Percentiles rank a stretch among this genome's conserved stretches.
phyloP scores from a whole-genome alignment of 768 basidiomycete species.

The Pisolithus microcarpus region DNA sequence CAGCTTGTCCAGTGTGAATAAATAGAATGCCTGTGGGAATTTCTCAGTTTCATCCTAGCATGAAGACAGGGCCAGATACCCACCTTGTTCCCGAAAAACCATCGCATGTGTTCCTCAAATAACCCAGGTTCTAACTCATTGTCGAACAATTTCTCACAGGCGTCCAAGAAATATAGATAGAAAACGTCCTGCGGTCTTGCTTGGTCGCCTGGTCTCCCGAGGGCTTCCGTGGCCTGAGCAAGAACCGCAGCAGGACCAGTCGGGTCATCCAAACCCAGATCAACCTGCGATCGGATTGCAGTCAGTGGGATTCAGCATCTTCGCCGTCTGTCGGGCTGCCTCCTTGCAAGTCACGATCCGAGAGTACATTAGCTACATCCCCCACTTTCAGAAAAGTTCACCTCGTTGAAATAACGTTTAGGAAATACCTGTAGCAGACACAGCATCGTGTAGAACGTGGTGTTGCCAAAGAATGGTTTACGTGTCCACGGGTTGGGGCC shows the following conservation, averaged over 20 bases:
- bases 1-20: constrained; percentile 93
- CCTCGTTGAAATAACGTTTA: not conserved
- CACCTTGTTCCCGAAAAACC: constrained; percentile 88
- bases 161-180: constrained; percentile 83
- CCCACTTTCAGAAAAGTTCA: constrained; percentile 4
- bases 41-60: constrained; percentile 6
- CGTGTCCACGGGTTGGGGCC: constrained; percentile 31
- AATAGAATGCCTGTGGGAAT: constrained; percentile 69
- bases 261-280: constrained; percentile 80
- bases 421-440: constrained; percentile 72
- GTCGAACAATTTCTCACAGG: constrained; percentile 91
- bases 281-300: constrained; percentile 77
- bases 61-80: constrained; percentile 7
- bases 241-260: constrained; percentile 64
- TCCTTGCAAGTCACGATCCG: constrained; percentile 82
- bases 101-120: constrained; percentile 93
- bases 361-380: constrained; percentile 72
- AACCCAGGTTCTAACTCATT: constrained; percentile 85
- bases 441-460: constrained; percentile 84
- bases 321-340: constrained; percentile 58
- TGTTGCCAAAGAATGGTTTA: constrained; percentile 81
- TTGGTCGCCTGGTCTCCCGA: constrained; percentile 44
- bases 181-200: constrained; percentile 56
- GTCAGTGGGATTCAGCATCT: constrained; percentile 57
- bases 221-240: constrained; percentile 55